Percentiles rank a stretch among this genome's conserved stretches.
Conservation (phyloP, 2,329 filamentous ascomycete genomes). For the Aspergillus costaricaensis region DNA sequence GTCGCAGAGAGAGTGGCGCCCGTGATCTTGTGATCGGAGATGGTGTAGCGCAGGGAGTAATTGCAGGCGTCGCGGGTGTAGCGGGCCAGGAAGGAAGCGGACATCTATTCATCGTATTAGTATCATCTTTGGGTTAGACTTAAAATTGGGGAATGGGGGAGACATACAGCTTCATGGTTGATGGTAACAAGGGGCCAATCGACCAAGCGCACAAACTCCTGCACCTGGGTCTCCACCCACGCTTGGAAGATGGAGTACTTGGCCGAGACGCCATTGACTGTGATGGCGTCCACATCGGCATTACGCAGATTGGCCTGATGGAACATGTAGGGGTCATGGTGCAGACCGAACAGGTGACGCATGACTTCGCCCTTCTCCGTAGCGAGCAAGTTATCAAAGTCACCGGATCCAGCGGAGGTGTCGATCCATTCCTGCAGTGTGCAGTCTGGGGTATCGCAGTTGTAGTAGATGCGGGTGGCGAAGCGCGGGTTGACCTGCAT, state of each 20-base stretch:
- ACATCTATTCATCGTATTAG: conserved; percentile 37
- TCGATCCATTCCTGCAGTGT: conserved; percentile 63
- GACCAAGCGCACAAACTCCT: conserved; percentile 57
- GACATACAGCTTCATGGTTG: conserved; percentile 57
- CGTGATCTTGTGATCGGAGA: conserved; percentile 49
- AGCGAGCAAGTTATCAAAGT: conserved; percentile 54
- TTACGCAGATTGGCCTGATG: conserved; percentile 64
- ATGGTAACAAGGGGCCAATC: conserved; percentile 58
- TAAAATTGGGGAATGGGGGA: not conserved
- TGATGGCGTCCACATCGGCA: conserved; percentile 49
- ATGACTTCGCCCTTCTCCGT: conserved; percentile 57
- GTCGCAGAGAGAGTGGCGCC: conserved; percentile 54
- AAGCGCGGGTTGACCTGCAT: conserved; percentile 61
- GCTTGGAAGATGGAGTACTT: conserved; percentile 58
- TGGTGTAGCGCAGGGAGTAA: conserved; percentile 52
- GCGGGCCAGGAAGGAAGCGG: conserved; percentile 54
- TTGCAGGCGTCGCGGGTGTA: conserved; percentile 56
- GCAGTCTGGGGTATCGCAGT: conserved; percentile 60
- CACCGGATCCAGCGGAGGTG: conserved; percentile 58
- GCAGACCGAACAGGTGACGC: conserved; percentile 58
- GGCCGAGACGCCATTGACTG: conserved; percentile 51
- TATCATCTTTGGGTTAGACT: not conserved
- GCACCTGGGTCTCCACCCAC: conserved; percentile 57
- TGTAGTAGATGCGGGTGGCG: conserved; percentile 66
- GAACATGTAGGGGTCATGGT: conserved; percentile 63